Evolutionary conservation across 345 rosid species (phyloP).

Genomic region (Streptanthus diversifolius): DNA sequence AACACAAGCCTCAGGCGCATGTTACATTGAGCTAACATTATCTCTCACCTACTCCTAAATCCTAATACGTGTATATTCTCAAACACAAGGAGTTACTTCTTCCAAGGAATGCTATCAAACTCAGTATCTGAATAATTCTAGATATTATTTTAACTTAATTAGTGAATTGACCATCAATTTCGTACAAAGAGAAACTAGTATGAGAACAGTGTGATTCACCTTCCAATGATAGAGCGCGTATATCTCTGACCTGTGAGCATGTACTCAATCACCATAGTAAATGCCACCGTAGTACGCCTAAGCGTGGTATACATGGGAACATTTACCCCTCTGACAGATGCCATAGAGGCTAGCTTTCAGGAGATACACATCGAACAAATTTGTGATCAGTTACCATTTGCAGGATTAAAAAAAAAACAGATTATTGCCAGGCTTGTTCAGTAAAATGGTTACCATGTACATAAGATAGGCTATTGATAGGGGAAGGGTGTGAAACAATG

Average conservation of each 20-base stretch:
- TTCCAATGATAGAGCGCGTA: slow-evolving; percentile 67
- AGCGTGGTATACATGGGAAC: slow-evolving; percentile 99
- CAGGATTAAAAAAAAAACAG: neutral
- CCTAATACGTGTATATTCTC: neutral
- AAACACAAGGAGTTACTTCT: neutral
- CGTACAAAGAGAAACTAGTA: neutral
- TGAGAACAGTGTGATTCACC: slow-evolving; percentile 41
- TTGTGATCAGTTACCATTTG: slow-evolving; percentile 10
- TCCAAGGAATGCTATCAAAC: neutral
- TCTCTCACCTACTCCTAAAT: neutral
- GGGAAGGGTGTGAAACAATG: slow-evolving; percentile 71
- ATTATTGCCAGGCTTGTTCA: neutral
- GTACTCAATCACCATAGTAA: slow-evolving; percentile 89
- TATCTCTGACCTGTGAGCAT: slow-evolving; percentile 78
- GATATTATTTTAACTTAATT: neutral
- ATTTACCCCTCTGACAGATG: slow-evolving; percentile 94
- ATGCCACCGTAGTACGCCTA: slow-evolving; percentile 89
- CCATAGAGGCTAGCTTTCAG: slow-evolving; percentile 86
- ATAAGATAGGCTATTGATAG: slow-evolving; percentile 74
- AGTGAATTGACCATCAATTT: neutral
- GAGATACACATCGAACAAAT: slow-evolving; percentile 32
- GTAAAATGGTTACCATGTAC: slow-evolving; percentile 68
- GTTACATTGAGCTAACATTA: slow-evolving; percentile 5
- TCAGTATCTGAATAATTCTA: neutral
- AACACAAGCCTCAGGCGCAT: slow-evolving; percentile 1